phyloP scores from a whole-genome alignment of 805 yeast species.

The Candida lessepsii region DNA sequence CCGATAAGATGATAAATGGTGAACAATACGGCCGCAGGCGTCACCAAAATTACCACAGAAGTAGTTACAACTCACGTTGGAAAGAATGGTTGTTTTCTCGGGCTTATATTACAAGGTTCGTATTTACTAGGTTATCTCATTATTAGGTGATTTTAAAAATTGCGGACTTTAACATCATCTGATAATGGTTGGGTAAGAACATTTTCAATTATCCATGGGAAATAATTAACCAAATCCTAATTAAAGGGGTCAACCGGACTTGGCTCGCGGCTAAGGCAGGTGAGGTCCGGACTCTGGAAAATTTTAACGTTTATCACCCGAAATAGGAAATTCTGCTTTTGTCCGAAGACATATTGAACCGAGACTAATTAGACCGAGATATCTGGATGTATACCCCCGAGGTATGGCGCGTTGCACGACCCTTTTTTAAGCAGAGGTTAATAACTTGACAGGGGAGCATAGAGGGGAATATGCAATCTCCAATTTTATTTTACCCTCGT shows the following conservation, averaged over 20 bases:
- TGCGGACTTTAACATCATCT: slow-evolving; percentile 7
- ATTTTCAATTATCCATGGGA: slow-evolving; percentile 2
- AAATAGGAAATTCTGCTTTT: slow-evolving; percentile 7
- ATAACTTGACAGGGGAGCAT: not conserved
- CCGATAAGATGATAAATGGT: too few relatives aligned
- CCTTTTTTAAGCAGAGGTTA: not conserved
- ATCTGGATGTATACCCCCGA: slow-evolving; percentile 2
- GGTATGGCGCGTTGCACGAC: not conserved
- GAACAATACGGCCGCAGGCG: too few relatives aligned
- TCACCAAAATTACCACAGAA: too few relatives aligned
- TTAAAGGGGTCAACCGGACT: slow-evolving; percentile 4
- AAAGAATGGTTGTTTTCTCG: not conserved
- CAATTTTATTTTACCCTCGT: not conserved
- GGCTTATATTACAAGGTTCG: not conserved
- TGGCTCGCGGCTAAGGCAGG: slow-evolving; percentile 6
- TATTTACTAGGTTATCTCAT: too few relatives aligned
- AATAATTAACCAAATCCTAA: not conserved
- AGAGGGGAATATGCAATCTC: slow-evolving; percentile 3
- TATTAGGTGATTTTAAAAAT: slow-evolving; percentile 2
- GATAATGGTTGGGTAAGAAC: not conserved
- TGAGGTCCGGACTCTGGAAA: slow-evolving; percentile 1
- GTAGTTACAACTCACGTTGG: too few relatives aligned
- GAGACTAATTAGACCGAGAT: slow-evolving; percentile 2
- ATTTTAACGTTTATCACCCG: not conserved
- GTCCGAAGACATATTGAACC: slow-evolving; percentile 3